phyloP scores from a whole-genome alignment of 164 flowering plant species.

The Nelumbo lutea region DNA sequence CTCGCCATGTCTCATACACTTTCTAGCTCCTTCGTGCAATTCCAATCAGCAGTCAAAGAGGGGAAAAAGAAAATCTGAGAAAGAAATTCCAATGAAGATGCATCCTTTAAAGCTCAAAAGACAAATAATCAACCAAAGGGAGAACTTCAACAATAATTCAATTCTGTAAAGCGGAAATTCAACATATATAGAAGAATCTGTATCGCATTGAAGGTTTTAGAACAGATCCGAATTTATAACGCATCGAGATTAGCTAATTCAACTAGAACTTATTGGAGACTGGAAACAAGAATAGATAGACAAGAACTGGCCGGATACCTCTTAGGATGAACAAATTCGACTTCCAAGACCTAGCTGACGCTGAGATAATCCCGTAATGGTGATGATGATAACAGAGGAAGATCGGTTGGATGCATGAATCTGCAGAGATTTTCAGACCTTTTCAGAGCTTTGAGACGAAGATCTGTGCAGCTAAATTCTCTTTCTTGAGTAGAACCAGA shows the following conservation, averaged over 20 bases:
- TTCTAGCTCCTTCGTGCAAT: background rate
- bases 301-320: background rate
- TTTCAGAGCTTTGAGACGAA: slow-evolving; percentile 10
- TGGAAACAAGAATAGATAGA: background rate
- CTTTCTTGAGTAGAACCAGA: background rate
- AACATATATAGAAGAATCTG: background rate
- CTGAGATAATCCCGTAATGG: slow-evolving; percentile 5
- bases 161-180: background rate
- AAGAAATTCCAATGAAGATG: background rate
- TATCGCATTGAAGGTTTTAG: background rate
- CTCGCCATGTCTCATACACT: slow-evolving; percentile 47
- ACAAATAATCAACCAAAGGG: background rate
- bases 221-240: slow-evolving; percentile 6
- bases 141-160: background rate
- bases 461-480: slow-evolving; percentile 7
- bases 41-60: background rate
- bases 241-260: background rate
- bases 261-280: background rate
- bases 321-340: slow-evolving; percentile 1
- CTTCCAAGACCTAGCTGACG: slow-evolving; percentile 9
- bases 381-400: slow-evolving; percentile 1
- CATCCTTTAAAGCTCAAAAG: background rate
- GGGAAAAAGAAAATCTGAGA: background rate
- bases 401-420: background rate
- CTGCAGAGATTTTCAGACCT: slow-evolving; percentile 4